A percentile compares a stretch with the other conserved stretches of the same genome.
phyloP scores from a whole-genome alignment of 2,329 filamentous ascomycete species.

The Aspergillus floridensis region DNA sequence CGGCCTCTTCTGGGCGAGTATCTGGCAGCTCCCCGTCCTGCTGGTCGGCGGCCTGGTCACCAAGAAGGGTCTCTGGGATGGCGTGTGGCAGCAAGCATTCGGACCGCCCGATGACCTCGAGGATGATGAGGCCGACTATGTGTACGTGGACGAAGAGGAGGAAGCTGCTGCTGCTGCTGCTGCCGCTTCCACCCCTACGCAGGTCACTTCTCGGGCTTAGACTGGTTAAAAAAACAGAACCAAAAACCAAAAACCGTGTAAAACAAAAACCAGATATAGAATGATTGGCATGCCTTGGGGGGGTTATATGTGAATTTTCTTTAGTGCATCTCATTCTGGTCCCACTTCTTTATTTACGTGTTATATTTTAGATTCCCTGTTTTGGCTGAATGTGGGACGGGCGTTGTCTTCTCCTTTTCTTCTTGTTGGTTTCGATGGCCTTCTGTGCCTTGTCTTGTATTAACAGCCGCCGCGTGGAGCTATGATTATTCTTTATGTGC shows the following conservation, averaged over 20 bases:
- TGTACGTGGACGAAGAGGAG: slow-evolving; percentile 58
- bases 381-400: background rate
- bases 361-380: background rate
- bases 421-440: background rate
- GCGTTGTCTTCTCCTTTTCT: background rate
- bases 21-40: slow-evolving; percentile 90
- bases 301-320: too few species aligned
- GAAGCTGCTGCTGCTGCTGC: slow-evolving; percentile 14
- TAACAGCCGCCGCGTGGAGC: background rate
- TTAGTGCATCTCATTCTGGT: background rate
- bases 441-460: background rate
- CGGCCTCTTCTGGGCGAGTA: slow-evolving; percentile 91
- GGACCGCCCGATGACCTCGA: slow-evolving; percentile 59
- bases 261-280: background rate
- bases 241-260: background rate
- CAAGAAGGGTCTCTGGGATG: slow-evolving; percentile 88
- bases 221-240: too few species aligned
- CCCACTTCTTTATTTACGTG: background rate
- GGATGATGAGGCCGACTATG: slow-evolving; percentile 50
- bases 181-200: background rate
- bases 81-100: slow-evolving; percentile 69
- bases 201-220: background rate
- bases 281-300: background rate
- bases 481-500: background rate
- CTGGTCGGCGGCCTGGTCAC: slow-evolving; percentile 87